Evolutionary conservation across 1,139 yeast genomes (phyloP), one percentile per base, ranked within the genome.

Genomic region (Geotrichum fermentans): DNA sequence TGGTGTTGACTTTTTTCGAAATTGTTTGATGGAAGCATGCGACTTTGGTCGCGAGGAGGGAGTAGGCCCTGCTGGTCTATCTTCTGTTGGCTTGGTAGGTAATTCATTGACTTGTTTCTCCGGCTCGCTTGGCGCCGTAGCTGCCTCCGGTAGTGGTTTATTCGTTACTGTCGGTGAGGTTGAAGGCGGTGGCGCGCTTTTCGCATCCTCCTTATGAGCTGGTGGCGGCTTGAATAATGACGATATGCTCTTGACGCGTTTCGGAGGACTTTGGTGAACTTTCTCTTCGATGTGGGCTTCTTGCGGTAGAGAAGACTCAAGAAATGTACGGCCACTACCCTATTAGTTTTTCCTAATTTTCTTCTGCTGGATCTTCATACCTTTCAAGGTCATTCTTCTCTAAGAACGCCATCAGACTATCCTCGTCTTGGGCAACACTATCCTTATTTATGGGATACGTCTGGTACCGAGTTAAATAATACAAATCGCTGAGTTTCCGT

Each of bases 401-500:
- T 40, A 75, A 57, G 55, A 74, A 74, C 2, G 70, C 67, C 64
- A 64, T 61, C 20, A 75, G 55, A 16, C 65, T 65, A 43, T 69
- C 73, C 55, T 72, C 74, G 32, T 72, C 63, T 26, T 56, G 64
- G 14, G 57, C 65, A 57, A 61, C 58, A 47, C 60, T 71, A 44
- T 52, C 72, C 37, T 58, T 56, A 13, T 74, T 65, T 32, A 73
- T 65, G 4, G 77, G 73, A 30, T 65, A 60, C 33, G 68, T 61
- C 3, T 77, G 78, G 32, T 70, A 62, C 41, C 73, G 67, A 1
- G 82, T 73, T 4, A 80, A 72, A 54, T 78, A 75, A 58, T 76
- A 79, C 21, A 80, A 63, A 59, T 79, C 82, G 0, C 80, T 70
- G 30, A 80, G 65, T 59, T 77, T 78, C 24, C 79, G 65, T 57